Base-by-base conservation (phyloP, 2,329 filamentous ascomycete genomes). In the Clonostachys solani region DNA sequence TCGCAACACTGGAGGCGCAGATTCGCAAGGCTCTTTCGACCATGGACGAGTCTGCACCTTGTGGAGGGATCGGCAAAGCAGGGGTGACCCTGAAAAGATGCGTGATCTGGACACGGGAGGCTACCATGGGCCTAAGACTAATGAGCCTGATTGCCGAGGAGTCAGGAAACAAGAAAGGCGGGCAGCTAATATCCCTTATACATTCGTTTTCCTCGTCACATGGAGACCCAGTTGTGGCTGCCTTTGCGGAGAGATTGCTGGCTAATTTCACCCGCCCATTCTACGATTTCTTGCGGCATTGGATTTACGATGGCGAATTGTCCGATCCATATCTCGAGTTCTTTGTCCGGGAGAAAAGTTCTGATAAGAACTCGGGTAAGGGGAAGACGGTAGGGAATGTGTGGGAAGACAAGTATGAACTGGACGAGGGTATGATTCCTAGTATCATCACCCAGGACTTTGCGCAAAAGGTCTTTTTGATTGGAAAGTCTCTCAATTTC, bases 261-360 rank as follows among this genome's bases (percentile, higher is more conserved):
- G 78, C 80, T 6, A 89, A 92, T 58, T 88, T 99, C 46, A 96
- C 94, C 2, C 80, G 88, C 15, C 95, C 95, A 0, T 99, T 99
- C 62, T 99, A 99, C 64, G 89, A 95, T 58, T 96, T 99, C 73
- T 75, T 99, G 46, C 84, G 91, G 47, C 87, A 90, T 57, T 99
- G 94, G 94, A 96, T 99, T 44, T 99, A 99, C 61, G 92, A 99
- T 59, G 94, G 94, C 50, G 95, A 99, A 71, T 78, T 99, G 13
- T 91, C 89, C n/a, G 94, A 99, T 65, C 94, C 95, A 0, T 96
- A 92, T 59, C 78, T 84, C 47, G 94, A 99, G 60, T 99, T 99
- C 67, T 97, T 99, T 58, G 92, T 99, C 17, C 84, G 84, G 17
- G 90, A 96, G 63, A 89, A 92, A 56, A 80, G 84, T 45, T 50